Base-by-base conservation (phyloP, 805 yeast genomes). In the Candida nanaspora region DNA sequence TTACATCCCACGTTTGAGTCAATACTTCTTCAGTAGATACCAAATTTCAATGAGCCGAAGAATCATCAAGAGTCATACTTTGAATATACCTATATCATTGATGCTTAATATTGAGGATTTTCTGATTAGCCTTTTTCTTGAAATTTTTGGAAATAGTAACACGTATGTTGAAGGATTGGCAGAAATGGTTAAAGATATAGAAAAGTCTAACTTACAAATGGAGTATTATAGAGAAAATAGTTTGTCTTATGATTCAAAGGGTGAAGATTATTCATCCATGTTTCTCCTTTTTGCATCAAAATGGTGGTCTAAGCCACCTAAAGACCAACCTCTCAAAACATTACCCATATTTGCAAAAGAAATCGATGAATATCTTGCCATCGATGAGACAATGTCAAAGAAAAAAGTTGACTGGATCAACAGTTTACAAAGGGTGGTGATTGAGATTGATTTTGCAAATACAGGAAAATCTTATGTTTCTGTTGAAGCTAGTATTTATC, bases 401-500 rank as follows among this genome's bases (percentile, higher is more conserved):
- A 3, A 52, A 70, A 14, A 21, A 21, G 14, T 32, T 32, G 65
- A 69, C 43, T 72, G 77, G 78, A 58, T 55, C 39, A 65, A 59
- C 37, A 57, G 66, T 15, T 52, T 71, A 15, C 76, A 72, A 39
- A 70, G 69, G 43, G 43, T 72, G 16, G 47, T 52, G 0, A 54
- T 72, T 14, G 43, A 46, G 13, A 61, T 61, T 2, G 43, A 51
- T 18, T 70, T 70, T 45, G 52, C 52, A 14, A 44, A 45, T 11
- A 66, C 61, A 0, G 35, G 22, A 1, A 33, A 22, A n/a, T 21
- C 28, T 8, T 11, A n/a, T 13, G 63, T 62, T 38, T 69, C 64
- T 21, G 50, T 68, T 26, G 44, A 43, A 2, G 62, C 72, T 16
- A 69, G 71, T 31, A 46, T 71, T n/a, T 61, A 66, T 35, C 76